Evolutionary conservation across 208 protist species (phyloP), one percentile per base, ranked within the genome.

Genomic region (Acanthamoeba sp.): DNA sequence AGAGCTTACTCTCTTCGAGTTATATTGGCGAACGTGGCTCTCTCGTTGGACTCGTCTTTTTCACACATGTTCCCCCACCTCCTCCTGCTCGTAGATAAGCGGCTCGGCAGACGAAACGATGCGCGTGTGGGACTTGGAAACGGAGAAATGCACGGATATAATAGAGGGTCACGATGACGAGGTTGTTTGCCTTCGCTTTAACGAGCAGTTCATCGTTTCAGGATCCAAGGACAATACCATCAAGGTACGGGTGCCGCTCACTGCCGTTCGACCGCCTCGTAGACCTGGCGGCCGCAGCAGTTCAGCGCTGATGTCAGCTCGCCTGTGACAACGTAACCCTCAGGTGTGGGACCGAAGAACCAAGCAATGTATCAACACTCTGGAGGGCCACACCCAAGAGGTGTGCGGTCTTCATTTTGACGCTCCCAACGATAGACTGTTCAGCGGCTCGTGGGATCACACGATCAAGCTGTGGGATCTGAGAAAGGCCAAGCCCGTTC

Each of bases 381-480:
- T 91, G 24, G 84, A 40, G 55, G 84, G 84, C 16, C 84, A 91
- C 84, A 91, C 29, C 16, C 50, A 71, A 42, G 50, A 64, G 36
- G 84, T 91, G 50, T 71, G 84, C 40, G 50, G 84, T 16, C 84
- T 91, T 32, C 84, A 91, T 34, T 91, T 91, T 34, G 84, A 91
- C 36, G 52, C 50, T 4, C 5, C 55, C 32, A 66, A 71, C 22
- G 18, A 91, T 20, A 24, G 84, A 64, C 50, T 91, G 38, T 73
- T 91, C 84, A 73, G 55, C 59, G 84, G 84, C 20, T 91, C 84
- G 34, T 91, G 84, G 84, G 84, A 91, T 34, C 84, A 91, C 34
- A 91, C 84, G 10, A 91, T 91, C 84, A 91, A 91, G 84, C 50
- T 91, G 38, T 91, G 84, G 84, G 84, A 91, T 34, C 84, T 91